These are phyloP conservation scores for Cyberlindnera lachancei DNA, from an alignment of 805 yeast species.

Conservation along the genomic window DNA sequence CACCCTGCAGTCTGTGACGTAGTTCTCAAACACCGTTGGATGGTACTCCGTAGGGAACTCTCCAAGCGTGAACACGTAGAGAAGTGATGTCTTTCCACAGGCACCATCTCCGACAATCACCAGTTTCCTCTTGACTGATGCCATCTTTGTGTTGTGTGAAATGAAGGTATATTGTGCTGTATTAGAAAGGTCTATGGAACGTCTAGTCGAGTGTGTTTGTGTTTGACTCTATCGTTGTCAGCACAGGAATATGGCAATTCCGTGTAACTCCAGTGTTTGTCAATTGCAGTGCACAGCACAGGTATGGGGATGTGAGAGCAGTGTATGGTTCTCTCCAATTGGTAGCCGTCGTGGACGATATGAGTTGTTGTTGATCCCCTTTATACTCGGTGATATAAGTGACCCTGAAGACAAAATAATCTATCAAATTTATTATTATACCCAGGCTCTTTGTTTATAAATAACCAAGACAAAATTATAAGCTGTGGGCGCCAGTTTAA, in stretches of 20 bases:
- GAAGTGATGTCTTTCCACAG: constrained; percentile 84
- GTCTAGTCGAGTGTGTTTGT: not conserved
- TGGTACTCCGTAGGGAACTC: constrained; percentile 90
- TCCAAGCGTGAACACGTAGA: constrained; percentile 88
- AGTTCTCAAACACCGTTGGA: constrained; percentile 92
- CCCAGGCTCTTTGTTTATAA: not conserved
- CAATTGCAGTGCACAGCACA: not conserved
- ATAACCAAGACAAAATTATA: not conserved
- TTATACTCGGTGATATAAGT: too few relatives aligned
- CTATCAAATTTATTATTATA: too few relatives aligned
- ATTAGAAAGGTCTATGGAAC: not conserved
- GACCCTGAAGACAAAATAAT: too few relatives aligned
- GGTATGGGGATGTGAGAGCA: not conserved
- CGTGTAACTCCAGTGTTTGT: not conserved
- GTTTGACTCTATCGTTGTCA: not conserved
- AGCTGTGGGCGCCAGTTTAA: not conserved
- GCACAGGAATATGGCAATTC: not conserved
- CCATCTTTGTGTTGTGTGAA: constrained; percentile 2
- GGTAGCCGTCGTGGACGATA: not conserved
- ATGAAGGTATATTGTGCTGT: not conserved
- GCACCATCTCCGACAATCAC: constrained; percentile 96
- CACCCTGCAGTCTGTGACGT: constrained; percentile 88
- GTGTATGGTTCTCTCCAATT: not conserved
- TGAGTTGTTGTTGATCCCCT: too few relatives aligned
- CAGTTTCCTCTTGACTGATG: constrained; percentile 52